Percentiles rank a stretch among this genome's conserved stretches.
phyloP scores from a whole-genome alignment of 2,329 filamentous ascomycete species.

The Paecilomyces formosus region DNA sequence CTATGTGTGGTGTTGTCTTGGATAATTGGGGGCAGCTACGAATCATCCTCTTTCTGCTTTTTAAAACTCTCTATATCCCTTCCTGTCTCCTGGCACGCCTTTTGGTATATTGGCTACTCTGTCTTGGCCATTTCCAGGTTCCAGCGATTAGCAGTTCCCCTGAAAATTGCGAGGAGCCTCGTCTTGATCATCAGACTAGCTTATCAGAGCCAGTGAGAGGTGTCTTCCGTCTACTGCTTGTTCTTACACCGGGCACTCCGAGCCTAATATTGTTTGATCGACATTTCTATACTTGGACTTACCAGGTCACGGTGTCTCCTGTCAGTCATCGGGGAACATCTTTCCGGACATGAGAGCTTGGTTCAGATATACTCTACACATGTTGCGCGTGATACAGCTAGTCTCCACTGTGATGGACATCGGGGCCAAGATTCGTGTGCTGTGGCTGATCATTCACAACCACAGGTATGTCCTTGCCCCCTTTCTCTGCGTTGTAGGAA shows the following conservation, averaged over 20 bases:
- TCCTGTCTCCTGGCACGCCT: not conserved
- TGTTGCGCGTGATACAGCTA: not conserved
- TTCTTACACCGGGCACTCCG: not conserved
- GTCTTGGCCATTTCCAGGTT: not conserved
- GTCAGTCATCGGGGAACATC: not conserved
- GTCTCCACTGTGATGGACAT: not conserved
- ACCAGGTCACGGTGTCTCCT: not conserved
- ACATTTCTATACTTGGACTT: not conserved
- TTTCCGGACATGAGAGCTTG: not conserved
- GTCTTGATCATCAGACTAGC: not conserved
- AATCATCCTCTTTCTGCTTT: not conserved
- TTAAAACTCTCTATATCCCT: not conserved
- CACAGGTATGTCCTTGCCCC: not conserved
- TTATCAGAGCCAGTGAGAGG: not conserved
- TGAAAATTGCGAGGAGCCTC: not conserved
- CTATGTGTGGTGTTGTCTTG: not conserved
- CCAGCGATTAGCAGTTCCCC: not conserved
- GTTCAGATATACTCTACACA: not conserved
- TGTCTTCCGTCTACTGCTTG: not conserved
- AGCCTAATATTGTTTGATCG: not conserved
- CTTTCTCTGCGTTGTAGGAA: not conserved
- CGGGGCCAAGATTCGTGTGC: not conserved
- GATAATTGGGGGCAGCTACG: not conserved
- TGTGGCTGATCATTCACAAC: not conserved
- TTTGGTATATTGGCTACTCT: not conserved